phyloP scores from a whole-genome alignment of 371 early-diverging fungal species.

The Rhizopus sp. region DNA sequence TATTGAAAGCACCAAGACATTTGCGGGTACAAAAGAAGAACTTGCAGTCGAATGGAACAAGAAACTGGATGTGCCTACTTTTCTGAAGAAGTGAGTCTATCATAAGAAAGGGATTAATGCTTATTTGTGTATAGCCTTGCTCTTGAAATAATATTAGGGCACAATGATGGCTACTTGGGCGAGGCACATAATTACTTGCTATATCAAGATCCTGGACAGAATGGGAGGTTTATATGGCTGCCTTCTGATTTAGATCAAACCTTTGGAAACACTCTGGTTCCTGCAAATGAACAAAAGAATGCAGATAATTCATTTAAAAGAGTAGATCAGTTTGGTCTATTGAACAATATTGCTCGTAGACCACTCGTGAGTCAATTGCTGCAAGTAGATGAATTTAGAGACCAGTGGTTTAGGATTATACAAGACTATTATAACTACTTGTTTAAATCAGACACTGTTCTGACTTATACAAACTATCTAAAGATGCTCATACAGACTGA shows the following conservation, averaged over 20 bases:
- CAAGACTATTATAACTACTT: constrained; percentile 13
- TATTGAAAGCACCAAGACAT: constrained; percentile 28
- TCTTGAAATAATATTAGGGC: constrained; percentile 37
- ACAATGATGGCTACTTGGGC: constrained; percentile 40
- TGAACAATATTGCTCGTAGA: constrained; percentile 10
- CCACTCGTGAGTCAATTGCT: constrained; percentile 29
- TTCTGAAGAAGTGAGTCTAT: constrained; percentile 42
- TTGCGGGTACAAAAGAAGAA: background rate
- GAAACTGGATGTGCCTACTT: constrained; percentile 43
- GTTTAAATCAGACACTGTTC: constrained; percentile 7
- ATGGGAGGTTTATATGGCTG: constrained; percentile 29
- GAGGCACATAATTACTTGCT: constrained; percentile 42
- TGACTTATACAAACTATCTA: constrained; percentile 11
- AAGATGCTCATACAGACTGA: constrained; percentile 25
- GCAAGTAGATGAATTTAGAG: constrained; percentile 14
- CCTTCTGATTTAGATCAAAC: constrained; percentile 42
- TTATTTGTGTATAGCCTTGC: constrained; percentile 19
- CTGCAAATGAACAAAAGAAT: background rate
- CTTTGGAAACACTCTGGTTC: constrained; percentile 33
- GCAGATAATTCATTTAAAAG: background rate
- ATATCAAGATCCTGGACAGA: constrained; percentile 29
- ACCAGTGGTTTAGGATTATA: constrained; percentile 19
- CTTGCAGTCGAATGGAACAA: constrained; percentile 33
- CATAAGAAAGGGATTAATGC: background rate
- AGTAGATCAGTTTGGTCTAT: constrained; percentile 27